Conservation (phyloP, 2,329 filamentous ascomycete genomes). For the Alternaria brassicae region DNA sequence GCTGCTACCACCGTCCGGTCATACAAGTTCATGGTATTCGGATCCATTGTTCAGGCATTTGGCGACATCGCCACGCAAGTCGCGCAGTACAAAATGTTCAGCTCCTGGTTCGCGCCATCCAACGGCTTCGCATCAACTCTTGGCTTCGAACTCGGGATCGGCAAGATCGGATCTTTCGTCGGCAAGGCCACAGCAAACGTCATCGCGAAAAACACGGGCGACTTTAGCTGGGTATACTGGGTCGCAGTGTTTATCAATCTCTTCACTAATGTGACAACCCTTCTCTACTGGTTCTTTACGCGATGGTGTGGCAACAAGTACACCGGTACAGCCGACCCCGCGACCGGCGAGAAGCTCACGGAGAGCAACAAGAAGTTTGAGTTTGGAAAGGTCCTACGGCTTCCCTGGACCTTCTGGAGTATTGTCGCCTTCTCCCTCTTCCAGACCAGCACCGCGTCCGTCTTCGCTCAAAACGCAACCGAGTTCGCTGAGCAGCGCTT, state of each 20-base stretch:
- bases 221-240: slow-evolving; percentile 70
- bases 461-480: slow-evolving; percentile 66
- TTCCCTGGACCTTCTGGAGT: slow-evolving; percentile 68
- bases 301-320: slow-evolving; percentile 60
- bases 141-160: slow-evolving; percentile 66
- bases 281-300: slow-evolving; percentile 64
- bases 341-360: slow-evolving; percentile 65
- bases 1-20: slow-evolving; percentile 63
- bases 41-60: slow-evolving; percentile 62
- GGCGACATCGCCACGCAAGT: slow-evolving; percentile 71
- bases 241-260: slow-evolving; percentile 68
- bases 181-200: slow-evolving; percentile 67
- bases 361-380: slow-evolving; percentile 67
- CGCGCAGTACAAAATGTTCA: slow-evolving; percentile 71
- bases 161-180: slow-evolving; percentile 67
- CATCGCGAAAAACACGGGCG: slow-evolving; percentile 63
- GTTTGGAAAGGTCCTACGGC: slow-evolving; percentile 60
- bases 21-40: slow-evolving; percentile 67
- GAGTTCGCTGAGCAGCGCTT: slow-evolving; percentile 68
- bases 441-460: slow-evolving; percentile 62
- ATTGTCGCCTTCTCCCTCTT: slow-evolving; percentile 64
- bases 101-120: slow-evolving; percentile 68
- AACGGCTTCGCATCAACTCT: slow-evolving; percentile 69
- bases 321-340: slow-evolving; percentile 58
- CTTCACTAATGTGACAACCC: slow-evolving; percentile 65